Evolutionary conservation across 2,329 filamentous ascomycete species (phyloP).

Genomic region (Madurella mycetomatis): DNA sequence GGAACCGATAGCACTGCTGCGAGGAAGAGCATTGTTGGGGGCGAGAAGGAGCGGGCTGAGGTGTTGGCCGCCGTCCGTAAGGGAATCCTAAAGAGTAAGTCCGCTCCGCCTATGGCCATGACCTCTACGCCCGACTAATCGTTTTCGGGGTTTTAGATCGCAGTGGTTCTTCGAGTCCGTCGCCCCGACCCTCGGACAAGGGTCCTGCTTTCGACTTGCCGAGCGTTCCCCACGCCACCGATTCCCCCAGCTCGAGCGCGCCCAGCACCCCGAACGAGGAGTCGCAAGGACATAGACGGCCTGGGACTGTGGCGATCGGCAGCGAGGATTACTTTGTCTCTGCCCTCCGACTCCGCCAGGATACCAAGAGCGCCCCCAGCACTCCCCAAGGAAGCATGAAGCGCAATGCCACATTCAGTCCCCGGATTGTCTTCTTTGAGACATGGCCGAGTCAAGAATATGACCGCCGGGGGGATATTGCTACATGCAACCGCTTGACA

Average conservation of each 20-base stretch:
- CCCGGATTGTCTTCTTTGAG: constrained; percentile 89
- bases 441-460: constrained; percentile 96
- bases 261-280: constrained; percentile 87
- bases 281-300: constrained; percentile 59
- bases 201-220: constrained; percentile 53
- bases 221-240: constrained; percentile 59
- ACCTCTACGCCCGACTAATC: neutral
- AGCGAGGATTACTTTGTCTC: constrained; percentile 89
- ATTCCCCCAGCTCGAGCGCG: constrained; percentile 79
- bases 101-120: neutral
- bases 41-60: constrained; percentile 85
- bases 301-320: constrained; percentile 67
- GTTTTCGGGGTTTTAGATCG: constrained; percentile 39
- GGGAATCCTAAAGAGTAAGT: constrained; percentile 86
- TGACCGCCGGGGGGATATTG: constrained; percentile 90
- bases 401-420: constrained; percentile 74
- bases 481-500: constrained; percentile 95
- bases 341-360: constrained; percentile 65
- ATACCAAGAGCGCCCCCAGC: constrained; percentile 74
- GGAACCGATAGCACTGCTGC: constrained; percentile 58
- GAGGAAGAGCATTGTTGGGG: constrained; percentile 85
- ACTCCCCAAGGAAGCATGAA: constrained; percentile 67
- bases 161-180: constrained; percentile 64
- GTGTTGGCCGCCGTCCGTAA: constrained; percentile 89
- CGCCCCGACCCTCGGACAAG: constrained; percentile 58